Conservation (phyloP, 2,329 filamentous ascomycete species). For the Claviceps sp. region DNA sequence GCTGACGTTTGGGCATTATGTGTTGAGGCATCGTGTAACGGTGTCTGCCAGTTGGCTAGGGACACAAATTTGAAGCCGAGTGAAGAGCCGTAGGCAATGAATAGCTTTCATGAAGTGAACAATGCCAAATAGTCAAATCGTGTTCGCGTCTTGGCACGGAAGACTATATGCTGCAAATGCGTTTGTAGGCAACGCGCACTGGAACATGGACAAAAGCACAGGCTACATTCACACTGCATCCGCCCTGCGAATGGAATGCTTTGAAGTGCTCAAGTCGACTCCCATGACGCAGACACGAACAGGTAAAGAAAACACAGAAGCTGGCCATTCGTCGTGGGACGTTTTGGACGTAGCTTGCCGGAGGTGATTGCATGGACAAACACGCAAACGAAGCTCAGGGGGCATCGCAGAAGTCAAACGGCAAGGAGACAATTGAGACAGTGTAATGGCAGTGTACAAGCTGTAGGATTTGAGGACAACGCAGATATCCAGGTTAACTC, state of each 20-base stretch:
- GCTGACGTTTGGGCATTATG: background rate
- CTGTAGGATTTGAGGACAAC: background rate
- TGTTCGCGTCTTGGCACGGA: background rate
- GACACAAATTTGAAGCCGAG: background rate
- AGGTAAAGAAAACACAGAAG: background rate
- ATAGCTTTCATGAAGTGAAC: background rate
- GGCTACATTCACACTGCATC: background rate
- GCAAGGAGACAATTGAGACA: background rate
- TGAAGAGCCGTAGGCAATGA: background rate
- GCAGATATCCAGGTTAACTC: constrained; percentile 27
- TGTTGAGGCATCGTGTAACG: background rate
- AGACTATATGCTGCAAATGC: background rate
- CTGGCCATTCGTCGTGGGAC: background rate
- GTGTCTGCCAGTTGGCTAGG: background rate
- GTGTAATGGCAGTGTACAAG: constrained; percentile 1
- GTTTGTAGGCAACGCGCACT: background rate
- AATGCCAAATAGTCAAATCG: background rate
- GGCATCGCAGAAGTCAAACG: background rate
- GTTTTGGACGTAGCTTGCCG: background rate
- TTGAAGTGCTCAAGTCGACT: background rate
- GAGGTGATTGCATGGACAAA: background rate
- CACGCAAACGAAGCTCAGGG: background rate
- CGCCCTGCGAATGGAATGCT: too few species aligned
- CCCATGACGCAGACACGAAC: background rate
- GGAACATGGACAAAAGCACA: background rate